These are phyloP conservation scores for Alternaria brassicae DNA, from an alignment of 2,329 filamentous ascomycete species.

Conservation along the genomic window DNA sequence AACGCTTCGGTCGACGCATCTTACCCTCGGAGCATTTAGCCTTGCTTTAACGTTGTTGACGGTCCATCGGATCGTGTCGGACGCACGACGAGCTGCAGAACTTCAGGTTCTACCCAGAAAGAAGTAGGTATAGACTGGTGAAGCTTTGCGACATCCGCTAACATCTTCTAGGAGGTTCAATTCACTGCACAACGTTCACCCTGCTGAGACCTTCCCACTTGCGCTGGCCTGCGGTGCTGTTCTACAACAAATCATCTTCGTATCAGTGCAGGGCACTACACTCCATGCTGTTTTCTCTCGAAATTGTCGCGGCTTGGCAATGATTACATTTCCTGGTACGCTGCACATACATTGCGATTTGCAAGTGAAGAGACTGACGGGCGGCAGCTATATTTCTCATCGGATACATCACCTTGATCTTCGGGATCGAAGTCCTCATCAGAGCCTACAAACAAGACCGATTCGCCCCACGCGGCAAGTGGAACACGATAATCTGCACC, in stretches of 20 bases:
- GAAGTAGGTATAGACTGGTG: slow-evolving; percentile 32
- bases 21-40: slow-evolving; percentile 50
- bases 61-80: slow-evolving; percentile 48
- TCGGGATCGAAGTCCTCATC: slow-evolving; percentile 67
- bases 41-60: slow-evolving; percentile 45
- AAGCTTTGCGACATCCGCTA: slow-evolving; percentile 10
- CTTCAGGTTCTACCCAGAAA: slow-evolving; percentile 42
- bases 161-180: slow-evolving; percentile 41
- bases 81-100: slow-evolving; percentile 46
- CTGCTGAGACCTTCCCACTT: slow-evolving; percentile 52
- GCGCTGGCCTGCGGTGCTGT: slow-evolving; percentile 49
- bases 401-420: slow-evolving; percentile 70
- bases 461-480: slow-evolving; percentile 66
- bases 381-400: slow-evolving; percentile 68
- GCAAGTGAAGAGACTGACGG: slow-evolving; percentile 23
- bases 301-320: slow-evolving; percentile 45
- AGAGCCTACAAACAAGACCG: slow-evolving; percentile 63
- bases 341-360: not conserved
- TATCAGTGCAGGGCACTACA: slow-evolving; percentile 49
- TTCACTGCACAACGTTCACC: slow-evolving; percentile 48
- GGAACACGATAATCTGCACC: slow-evolving; percentile 66
- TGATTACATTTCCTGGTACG: slow-evolving; percentile 51
- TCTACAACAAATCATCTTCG: slow-evolving; percentile 49
- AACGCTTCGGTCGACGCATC: slow-evolving; percentile 49
- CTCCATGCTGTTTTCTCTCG: slow-evolving; percentile 48